A percentile compares a stretch with the other conserved stretches of the same genome.
Evolutionary conservation across 108 stramenopile genomes (phyloP).

Genomic region (Schizochytrium sp.): DNA sequence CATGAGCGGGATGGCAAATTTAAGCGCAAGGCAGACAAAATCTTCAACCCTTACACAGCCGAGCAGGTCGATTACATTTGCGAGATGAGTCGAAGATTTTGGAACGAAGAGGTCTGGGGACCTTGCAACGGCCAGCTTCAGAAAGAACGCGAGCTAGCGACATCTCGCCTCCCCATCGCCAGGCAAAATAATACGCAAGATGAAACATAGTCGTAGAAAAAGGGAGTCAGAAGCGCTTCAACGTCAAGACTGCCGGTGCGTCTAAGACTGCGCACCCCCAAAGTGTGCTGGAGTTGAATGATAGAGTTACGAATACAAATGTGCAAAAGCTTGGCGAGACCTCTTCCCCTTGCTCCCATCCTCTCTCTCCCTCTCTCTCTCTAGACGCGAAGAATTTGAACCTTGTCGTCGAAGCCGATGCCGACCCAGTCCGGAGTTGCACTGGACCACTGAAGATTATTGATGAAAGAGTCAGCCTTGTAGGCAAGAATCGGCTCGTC

Average conservation of each 20-base stretch:
- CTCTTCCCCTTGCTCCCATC: too few relatives aligned
- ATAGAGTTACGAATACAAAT: too few relatives aligned
- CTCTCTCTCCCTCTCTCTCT: too few relatives aligned
- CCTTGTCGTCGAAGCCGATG: slow-evolving; percentile 78
- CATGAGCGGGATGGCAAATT: not conserved
- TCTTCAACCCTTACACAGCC: not conserved
- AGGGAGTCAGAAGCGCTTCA: too few relatives aligned
- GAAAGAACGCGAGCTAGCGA: not conserved
- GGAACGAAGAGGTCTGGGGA: not conserved
- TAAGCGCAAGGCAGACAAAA: not conserved
- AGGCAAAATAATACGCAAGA: not conserved
- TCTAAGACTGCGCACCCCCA: too few relatives aligned
- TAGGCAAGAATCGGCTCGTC: slow-evolving; percentile 97
- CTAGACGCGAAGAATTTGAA: slow-evolving; percentile 64
- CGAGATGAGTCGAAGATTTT: not conserved
- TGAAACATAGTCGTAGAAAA: not conserved
- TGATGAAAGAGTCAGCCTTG: slow-evolving; percentile 88
- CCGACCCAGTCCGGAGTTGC: slow-evolving; percentile 91
- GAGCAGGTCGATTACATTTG: not conserved
- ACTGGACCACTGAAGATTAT: slow-evolving; percentile 87
- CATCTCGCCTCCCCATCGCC: not conserved
- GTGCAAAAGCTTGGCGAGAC: too few relatives aligned
- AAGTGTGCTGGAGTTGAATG: too few relatives aligned
- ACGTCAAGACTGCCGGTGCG: too few relatives aligned
- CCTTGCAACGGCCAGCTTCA: not conserved